Evolutionary conservation across 2,329 filamentous ascomycete species (phyloP).

Genomic region (Xylaria sp.): DNA sequence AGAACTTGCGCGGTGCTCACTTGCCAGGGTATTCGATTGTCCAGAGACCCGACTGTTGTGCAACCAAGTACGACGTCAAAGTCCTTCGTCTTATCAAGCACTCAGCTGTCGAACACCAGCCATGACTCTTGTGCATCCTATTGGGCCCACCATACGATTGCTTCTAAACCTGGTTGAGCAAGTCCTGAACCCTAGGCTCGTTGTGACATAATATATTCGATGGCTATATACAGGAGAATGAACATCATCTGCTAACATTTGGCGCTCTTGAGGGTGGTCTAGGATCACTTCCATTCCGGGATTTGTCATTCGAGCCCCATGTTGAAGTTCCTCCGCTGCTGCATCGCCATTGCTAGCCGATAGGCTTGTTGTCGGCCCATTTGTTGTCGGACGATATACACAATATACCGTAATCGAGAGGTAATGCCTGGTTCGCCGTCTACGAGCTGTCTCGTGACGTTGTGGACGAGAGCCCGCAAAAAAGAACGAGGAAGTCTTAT

Average conservation of each 20-base stretch:
- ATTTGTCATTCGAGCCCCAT: constrained; percentile 14
- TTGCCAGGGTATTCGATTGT: constrained; percentile 37
- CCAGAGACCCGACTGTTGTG: constrained; percentile 47
- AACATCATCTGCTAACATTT: constrained; percentile 11
- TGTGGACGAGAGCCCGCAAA: constrained; percentile 49
- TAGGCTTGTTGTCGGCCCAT: constrained; percentile 44
- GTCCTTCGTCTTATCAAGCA: constrained; percentile 44
- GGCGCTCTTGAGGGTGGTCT: not conserved
- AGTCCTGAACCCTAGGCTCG: not conserved
- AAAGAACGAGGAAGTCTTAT: constrained; percentile 41
- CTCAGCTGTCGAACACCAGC: constrained; percentile 41
- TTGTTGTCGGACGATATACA: constrained; percentile 48
- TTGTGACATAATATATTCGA: constrained; percentile 17
- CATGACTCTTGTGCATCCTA: constrained; percentile 40
- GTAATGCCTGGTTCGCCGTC: constrained; percentile 51
- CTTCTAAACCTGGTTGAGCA: constrained; percentile 6
- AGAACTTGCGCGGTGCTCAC: constrained; percentile 29
- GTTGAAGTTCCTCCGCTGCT: constrained; percentile 40
- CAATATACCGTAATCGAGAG: constrained; percentile 52
- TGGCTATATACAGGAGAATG: constrained; percentile 39
- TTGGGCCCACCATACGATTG: constrained; percentile 21
- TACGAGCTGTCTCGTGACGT: constrained; percentile 52
- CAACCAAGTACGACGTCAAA: constrained; percentile 43
- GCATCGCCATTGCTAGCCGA: constrained; percentile 38
- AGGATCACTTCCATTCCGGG: not conserved